Base-by-base conservation (phyloP, 1,139 yeast genomes). In the Geotrichum candidum region DNA sequence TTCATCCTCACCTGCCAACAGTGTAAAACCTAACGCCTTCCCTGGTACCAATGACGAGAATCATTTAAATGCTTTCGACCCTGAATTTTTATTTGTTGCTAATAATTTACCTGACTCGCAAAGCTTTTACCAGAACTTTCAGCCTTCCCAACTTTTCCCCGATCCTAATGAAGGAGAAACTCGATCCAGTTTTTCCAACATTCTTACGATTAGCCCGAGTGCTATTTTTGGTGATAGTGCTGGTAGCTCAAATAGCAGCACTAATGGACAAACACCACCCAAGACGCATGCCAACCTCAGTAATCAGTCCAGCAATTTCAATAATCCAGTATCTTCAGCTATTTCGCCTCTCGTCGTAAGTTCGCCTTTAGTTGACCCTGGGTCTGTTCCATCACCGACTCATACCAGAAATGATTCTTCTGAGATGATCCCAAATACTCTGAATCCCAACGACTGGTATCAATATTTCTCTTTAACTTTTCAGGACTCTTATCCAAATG, bases 371-470 rank as follows among this genome's bases (percentile, higher is more conserved):
- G 23, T 18, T 29, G 50, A 46, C 2, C 27, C 23, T 41, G 22
- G 6, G 15, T 46, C 53, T 29, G 45, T 7, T 18, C 31, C 52
- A 13, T 31, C 54, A 3, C 60, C 63, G 23, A 62, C 53, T 33
- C 56, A 57, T 22, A 46, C 52, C 22, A n/a, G 22, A 10, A 56
- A 57, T 25, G 67, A 63, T 51, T 27, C n/a, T n/a, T 51, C 60
- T n/a, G 55, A 52, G 23, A 33, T 63, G 11, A 68, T 69, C 1
- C 78, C 78, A 2, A 73, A 67, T 63, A 68, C 76, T 22, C 66
- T 76, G 54, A 72, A 72, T 58, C 69, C 76, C 59, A 75, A 73
- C 11, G 79, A 76, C 61, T 76, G 79, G 79, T 76, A 75, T 65
- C 74, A 74, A 52, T 73, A 71, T 61, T 64, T 76, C 56, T 64